phyloP scores from a whole-genome alignment of 1,284 basidiomycete species.

The Afroboletus lepidellus region DNA sequence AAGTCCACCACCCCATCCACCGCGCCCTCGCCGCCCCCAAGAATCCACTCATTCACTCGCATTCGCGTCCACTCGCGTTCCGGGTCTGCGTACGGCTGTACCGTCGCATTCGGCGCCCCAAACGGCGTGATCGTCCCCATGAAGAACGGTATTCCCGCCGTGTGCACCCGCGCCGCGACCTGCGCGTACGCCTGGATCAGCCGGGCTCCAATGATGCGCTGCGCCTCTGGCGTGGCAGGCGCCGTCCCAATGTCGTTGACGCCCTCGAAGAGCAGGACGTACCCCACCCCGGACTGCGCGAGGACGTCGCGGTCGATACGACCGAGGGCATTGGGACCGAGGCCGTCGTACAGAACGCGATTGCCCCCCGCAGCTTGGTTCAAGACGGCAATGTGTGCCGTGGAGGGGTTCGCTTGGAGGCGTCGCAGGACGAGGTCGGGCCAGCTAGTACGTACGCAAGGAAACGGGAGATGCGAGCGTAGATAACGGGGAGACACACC shows the following conservation, averaged over 20 bases:
- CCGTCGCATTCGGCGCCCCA: not conserved
- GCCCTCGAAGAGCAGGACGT: constrained; percentile 11
- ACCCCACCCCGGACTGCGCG: constrained; percentile 2
- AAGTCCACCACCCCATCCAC: constrained; percentile 9
- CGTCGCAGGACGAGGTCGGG: not conserved
- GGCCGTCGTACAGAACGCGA: constrained; percentile 1
- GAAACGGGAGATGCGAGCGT: not conserved
- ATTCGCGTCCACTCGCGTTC: constrained; percentile 3
- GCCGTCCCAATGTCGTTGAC: constrained; percentile 1
- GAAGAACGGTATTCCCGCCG: not conserved
- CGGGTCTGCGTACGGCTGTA: not conserved
- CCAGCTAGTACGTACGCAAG: not conserved
- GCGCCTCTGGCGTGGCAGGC: not conserved
- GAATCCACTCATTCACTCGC: constrained; percentile 5
- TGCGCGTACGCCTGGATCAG: constrained; percentile 7
- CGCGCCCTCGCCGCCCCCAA: not conserved
- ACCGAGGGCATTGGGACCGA: constrained; percentile 1
- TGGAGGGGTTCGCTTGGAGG: not conserved
- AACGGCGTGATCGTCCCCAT: constrained; percentile 2
- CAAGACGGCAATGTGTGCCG: constrained; percentile 6
- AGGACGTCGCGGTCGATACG: constrained; percentile 7
- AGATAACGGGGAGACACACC: not conserved
- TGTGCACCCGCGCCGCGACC: not conserved
- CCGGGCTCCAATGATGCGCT: not conserved
- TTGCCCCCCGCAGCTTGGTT: constrained; percentile 1